Evolutionary conservation across 2,329 filamentous ascomycete genomes (phyloP).

Genomic region (Elsinoe arachidis): DNA sequence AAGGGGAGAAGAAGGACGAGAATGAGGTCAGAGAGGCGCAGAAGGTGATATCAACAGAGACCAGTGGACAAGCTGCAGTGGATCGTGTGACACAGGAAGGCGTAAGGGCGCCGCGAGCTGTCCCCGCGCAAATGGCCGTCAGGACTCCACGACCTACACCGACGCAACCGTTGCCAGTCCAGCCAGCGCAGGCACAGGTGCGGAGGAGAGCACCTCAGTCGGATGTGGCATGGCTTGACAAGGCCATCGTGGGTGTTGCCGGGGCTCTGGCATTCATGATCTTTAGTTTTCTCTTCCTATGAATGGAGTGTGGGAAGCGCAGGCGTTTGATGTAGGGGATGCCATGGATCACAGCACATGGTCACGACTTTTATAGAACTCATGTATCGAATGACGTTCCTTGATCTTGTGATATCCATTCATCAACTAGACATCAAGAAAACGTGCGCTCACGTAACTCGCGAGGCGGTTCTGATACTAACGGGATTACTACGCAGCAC

Average conservation of each 20-base stretch:
- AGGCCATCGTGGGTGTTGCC: constrained; percentile 65
- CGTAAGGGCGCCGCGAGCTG: background rate
- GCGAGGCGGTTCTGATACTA: too few relatives aligned
- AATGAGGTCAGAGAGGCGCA: background rate
- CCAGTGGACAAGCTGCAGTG: background rate
- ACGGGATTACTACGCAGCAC: background rate
- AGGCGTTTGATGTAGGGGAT: background rate
- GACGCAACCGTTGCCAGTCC: constrained; percentile 19
- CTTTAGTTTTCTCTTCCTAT: constrained; percentile 26
- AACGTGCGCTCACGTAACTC: too few relatives aligned
- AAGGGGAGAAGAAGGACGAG: constrained; percentile 13
- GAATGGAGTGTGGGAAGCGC: constrained; percentile 30
- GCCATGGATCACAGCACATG: background rate
- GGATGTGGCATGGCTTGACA: constrained; percentile 58
- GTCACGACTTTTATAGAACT: too few relatives aligned
- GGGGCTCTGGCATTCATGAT: constrained; percentile 64
- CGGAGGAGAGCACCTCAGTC: constrained; percentile 16
- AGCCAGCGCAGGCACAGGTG: constrained; percentile 15
- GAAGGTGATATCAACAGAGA: background rate
- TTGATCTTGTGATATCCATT: too few relatives aligned
- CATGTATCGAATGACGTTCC: too few relatives aligned
- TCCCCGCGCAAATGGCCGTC: constrained; percentile 14
- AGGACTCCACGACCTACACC: constrained; percentile 12
- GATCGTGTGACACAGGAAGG: background rate
- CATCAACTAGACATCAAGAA: too few relatives aligned